Percentiles rank a stretch among this genome's conserved stretches.
phyloP scores from a whole-genome alignment of 176 grass and related monocot species.

The Metroxylon sagu region DNA sequence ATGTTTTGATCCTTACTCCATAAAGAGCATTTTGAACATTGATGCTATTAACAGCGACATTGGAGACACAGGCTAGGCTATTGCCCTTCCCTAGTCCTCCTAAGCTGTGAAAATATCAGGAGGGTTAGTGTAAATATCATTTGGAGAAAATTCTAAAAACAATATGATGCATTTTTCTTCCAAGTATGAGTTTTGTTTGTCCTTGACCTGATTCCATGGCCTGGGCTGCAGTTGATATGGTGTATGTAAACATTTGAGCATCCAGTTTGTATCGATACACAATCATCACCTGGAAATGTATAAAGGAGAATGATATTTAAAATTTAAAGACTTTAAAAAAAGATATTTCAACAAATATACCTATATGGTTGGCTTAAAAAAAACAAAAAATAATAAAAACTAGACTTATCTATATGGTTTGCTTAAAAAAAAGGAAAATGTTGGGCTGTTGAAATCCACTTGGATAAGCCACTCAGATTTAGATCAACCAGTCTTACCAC shows the following conservation, averaged over 20 bases:
- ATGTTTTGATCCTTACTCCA: conserved; percentile 78
- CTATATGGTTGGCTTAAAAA: background rate
- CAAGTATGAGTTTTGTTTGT: background rate
- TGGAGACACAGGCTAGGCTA: conserved; percentile 62
- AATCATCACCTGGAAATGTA: conserved; percentile 50
- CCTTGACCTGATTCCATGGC: conserved; percentile 67
- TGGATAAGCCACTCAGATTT: too few species aligned
- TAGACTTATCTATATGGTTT: too few species aligned
- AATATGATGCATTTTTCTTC: background rate
- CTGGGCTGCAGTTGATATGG: conserved; percentile 55
- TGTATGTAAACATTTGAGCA: conserved; percentile 67
- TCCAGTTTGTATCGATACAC: conserved; percentile 63
- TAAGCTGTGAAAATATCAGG: conserved; percentile 24
- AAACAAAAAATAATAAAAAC: too few species aligned
- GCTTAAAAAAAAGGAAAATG: too few species aligned
- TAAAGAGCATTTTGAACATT: conserved; percentile 53
- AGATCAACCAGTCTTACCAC: conserved; percentile 28
- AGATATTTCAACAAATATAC: background rate
- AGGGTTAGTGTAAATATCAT: background rate
- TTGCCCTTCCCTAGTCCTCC: conserved; percentile 57
- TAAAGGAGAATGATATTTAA: background rate
- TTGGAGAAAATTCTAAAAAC: too few species aligned
- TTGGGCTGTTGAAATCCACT: too few species aligned
- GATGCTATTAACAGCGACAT: conserved; percentile 46
- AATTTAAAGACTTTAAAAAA: too few species aligned